Evolutionary conservation across 768 basidiomycete genomes (phyloP), one percentile per base, ranked within the genome.

Genomic region (Phylloporus rhodoxanthus): DNA sequence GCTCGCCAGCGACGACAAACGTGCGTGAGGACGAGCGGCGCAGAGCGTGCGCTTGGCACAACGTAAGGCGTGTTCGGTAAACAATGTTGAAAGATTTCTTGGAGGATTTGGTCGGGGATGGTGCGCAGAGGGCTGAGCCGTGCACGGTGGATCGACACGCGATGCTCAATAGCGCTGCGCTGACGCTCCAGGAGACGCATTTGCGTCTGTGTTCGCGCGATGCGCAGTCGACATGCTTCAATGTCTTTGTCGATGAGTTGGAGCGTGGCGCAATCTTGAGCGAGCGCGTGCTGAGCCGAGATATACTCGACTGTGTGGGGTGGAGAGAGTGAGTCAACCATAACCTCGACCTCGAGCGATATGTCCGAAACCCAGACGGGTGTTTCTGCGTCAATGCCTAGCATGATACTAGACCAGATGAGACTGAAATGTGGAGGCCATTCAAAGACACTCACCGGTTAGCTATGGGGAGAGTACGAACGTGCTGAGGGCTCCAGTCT

Each of bases 1-100:
- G 26, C 41, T 37, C 68, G 55, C 68, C 68, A 69, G 21, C 67
- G 57, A 15, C 57, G 67, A 51, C 68, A 69, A 25, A 69, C 57
- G 17, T 59, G 68, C 1, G 65, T 59, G 33, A 71, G 63, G 33
- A 70, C 47, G 8, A 71, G 48, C 3, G 70, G 70, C 25, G 67
- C 65, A 6, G 55, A 48, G 42, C 28, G 51, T 6, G 47, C 41
- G 20, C 56, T 32, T 2, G 66, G 69, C 3, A 53, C 45, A 46
- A 59, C n/a, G 45, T 58, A 68, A 15, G 45, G 45, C 10, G 47
- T 52, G 17, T 62, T 55, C 0, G 57, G 67, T 2, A 67, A 26
- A 23, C 65, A 70, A 29, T 43, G 52, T 40, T 48, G 54, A 26
- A 68, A 68, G 23, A 70, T 65, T 26, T 67, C 63, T 47, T 68